Percentiles rank a stretch among this genome's conserved stretches.
Conservation (phyloP, 306 rosid species). For the Quercus ilex region DNA sequence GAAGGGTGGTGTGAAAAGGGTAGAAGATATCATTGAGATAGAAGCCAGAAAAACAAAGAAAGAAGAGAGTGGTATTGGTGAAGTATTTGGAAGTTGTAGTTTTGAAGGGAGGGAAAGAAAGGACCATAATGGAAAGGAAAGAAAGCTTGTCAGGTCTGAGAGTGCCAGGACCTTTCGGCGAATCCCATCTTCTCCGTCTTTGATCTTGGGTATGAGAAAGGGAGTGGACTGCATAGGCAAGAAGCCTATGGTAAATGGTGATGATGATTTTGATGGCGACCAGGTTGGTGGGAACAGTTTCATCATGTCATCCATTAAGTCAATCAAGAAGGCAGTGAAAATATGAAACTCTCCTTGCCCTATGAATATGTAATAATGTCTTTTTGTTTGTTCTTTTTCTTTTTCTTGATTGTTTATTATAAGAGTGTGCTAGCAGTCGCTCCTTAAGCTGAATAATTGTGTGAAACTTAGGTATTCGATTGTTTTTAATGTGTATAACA, state of each 20-base stretch:
- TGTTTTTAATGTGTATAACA: conserved; percentile 42
- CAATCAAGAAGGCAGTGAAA: conserved; percentile 66
- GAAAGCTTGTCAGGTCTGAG: conserved; percentile 62
- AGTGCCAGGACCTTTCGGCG: conserved; percentile 68
- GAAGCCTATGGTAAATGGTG: conserved; percentile 51
- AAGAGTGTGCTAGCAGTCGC: conserved; percentile 25
- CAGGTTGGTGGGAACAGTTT: conserved; percentile 42
- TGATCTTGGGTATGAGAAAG: conserved; percentile 68
- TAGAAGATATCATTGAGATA: conserved; percentile 23
- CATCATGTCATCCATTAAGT: conserved; percentile 58
- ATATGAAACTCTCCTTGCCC: conserved; percentile 30
- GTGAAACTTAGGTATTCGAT: conserved; percentile 28
- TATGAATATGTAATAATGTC: not conserved
- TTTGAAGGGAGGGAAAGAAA: conserved; percentile 49
- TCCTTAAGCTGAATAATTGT: conserved; percentile 26
- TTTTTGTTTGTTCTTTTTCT: not conserved
- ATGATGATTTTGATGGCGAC: conserved; percentile 36
- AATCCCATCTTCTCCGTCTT: conserved; percentile 89
- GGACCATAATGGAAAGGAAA: conserved; percentile 46
- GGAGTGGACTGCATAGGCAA: conserved; percentile 70
- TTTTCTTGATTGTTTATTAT: conserved; percentile 9
- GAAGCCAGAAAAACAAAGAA: conserved; percentile 15
- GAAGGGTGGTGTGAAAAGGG: conserved; percentile 14
- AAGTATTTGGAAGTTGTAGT: conserved; percentile 33
- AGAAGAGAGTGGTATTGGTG: conserved; percentile 27